Conservation (phyloP, 164 flowering plant species). For the Tinospora cordifolia region DNA sequence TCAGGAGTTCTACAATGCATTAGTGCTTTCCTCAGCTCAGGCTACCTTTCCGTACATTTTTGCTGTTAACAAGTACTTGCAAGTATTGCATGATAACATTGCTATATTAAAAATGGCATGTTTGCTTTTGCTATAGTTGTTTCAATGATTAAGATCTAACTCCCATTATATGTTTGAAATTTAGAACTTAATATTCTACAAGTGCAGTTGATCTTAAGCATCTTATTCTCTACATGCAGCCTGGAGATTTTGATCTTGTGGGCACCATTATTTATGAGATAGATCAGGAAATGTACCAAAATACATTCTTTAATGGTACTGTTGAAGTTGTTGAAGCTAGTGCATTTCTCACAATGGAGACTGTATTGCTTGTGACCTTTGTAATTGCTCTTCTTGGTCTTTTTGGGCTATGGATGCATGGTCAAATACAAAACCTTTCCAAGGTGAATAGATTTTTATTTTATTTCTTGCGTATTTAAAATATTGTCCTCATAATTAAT, state of each 20-base stretch:
- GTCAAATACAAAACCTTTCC: constrained; percentile 58
- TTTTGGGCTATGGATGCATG: constrained; percentile 58
- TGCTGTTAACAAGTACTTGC: constrained; percentile 83
- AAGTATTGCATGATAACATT: constrained; percentile 37
- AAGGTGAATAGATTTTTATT: constrained; percentile 40
- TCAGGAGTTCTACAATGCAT: constrained; percentile 67
- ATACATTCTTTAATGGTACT: constrained; percentile 81
- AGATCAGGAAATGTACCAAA: constrained; percentile 68
- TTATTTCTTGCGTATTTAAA: not conserved
- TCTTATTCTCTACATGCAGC: constrained; percentile 33
- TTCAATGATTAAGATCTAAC: not conserved
- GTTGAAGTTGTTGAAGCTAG: constrained; percentile 88
- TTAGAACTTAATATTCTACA: not conserved
- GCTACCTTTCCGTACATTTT: constrained; percentile 79
- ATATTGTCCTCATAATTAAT: not conserved
- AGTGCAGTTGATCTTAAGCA: not conserved
- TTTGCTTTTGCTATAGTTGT: not conserved
- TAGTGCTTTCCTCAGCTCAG: constrained; percentile 67
- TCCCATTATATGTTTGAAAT: not conserved
- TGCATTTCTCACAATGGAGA: constrained; percentile 62
- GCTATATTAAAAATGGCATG: not conserved
- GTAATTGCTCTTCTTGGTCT: constrained; percentile 65
- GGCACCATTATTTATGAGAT: constrained; percentile 83
- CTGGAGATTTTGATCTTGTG: constrained; percentile 92
- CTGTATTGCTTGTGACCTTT: constrained; percentile 73